Evolutionary conservation across 305 asterid genomes (phyloP).

Genomic region (Fraxinus sp.): DNA sequence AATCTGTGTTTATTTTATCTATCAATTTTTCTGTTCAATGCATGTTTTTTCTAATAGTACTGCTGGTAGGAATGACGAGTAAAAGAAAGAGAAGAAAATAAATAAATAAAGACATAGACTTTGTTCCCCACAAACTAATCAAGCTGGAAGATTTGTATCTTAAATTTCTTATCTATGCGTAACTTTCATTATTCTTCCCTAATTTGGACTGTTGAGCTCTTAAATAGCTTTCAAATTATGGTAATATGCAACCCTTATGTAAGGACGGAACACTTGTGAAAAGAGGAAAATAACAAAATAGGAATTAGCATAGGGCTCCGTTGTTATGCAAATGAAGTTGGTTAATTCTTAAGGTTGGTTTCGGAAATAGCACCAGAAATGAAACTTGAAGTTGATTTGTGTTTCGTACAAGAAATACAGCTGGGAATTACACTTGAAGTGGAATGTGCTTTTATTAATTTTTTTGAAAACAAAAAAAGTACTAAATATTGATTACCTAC

Average conservation of each 20-base stretch:
- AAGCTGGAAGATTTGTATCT: neutral
- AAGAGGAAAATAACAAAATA: neutral
- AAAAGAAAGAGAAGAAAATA: neutral
- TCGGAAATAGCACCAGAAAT: neutral
- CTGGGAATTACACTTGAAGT: conserved; percentile 6
- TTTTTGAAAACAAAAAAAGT: conserved; percentile 9
- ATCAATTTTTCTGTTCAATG: neutral
- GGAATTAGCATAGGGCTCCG: conserved; percentile 15
- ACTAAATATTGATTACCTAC: conserved; percentile 4
- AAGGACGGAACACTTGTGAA: neutral
- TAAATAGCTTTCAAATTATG: neutral
- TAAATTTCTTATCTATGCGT: neutral
- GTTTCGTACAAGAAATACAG: neutral
- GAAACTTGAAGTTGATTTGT: neutral
- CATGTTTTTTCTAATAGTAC: neutral
- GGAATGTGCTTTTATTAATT: neutral
- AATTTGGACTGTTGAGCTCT: neutral
- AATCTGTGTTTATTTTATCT: neutral
- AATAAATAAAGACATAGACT: neutral
- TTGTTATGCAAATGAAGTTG: conserved; percentile 15
- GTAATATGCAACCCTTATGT: neutral
- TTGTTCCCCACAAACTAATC: neutral
- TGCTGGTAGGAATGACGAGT: neutral
- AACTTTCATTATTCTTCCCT: neutral
- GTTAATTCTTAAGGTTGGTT: conserved; percentile 15